Evolutionary conservation across 352 stramenopile genomes (phyloP), one percentile per base, ranked within the genome.

Genomic region (Phytopythium delawarense): DNA sequence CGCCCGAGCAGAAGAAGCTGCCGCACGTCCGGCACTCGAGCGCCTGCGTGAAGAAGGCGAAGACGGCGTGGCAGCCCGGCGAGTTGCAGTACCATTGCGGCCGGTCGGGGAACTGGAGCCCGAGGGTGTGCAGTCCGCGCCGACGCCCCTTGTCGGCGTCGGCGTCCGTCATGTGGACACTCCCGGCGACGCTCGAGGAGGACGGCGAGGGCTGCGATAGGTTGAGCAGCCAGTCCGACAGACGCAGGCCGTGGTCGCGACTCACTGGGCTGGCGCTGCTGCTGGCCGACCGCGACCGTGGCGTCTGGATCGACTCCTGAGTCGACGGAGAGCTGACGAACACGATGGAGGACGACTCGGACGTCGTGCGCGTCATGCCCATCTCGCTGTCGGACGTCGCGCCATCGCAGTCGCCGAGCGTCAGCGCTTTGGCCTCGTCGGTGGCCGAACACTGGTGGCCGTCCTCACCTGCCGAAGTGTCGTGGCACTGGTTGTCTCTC

Each of bases 11-110:
- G 58, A 91, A 91, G 49, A 76, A 74, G 25, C 79, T 78, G 1
- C 67, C 63, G 44, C 84, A 92, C 11, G 70, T 58, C 15, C 23
- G 53, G 55, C 84, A 92, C 23, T 84, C 71, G 28, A 75, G 67
- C 6, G 69, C 70, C 28, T 84, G 74, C 0, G 78, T 74, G 57
- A 91, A 91, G 62, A 92, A 78, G 7, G 72, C 68, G 39, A 92
- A 92, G 15, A 92, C 79, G 9, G 53, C 63, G 63, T 91, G 81
- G 59, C 84, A 92, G 4, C 73, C 58, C 1, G 53, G 42, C 12
- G 76, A 71, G 53, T 92, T 91, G 70, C 84, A 92, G 55, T 90
- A 92, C 84, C 84, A 92, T 57, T 72, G 65, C 16, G 84, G 81
- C 0, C 78, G 70, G 61, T 88, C 73, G 0, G 84, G 78, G 37